phyloP scores from a whole-genome alignment of 129 eudicot genomes.

The Saposhnikovia divaricata region DNA sequence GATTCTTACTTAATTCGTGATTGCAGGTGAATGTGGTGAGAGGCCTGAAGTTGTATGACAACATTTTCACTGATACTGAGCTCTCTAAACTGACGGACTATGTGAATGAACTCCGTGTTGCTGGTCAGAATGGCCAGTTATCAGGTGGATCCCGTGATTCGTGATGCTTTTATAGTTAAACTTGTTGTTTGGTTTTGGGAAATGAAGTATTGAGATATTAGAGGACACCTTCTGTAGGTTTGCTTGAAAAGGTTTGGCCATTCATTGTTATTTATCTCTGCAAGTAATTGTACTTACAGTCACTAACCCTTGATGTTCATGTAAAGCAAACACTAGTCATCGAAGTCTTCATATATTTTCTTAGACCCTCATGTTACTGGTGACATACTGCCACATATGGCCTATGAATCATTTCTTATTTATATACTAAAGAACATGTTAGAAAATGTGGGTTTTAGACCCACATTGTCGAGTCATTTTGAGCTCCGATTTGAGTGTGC shows the following conservation, averaged over 20 bases:
- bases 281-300: constrained; percentile 18
- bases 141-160: constrained; percentile 94
- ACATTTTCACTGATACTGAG: constrained; percentile 55
- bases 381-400: neutral
- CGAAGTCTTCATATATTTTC: neutral
- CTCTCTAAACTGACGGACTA: constrained; percentile 73
- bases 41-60: constrained; percentile 83
- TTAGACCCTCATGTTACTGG: neutral
- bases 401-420: neutral
- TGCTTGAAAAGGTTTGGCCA: constrained; percentile 67
- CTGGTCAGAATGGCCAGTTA: constrained; percentile 97
- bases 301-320: neutral
- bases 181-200: constrained; percentile 45
- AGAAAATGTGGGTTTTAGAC: too few species aligned
- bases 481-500: too few species aligned
- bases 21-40: constrained; percentile 91
- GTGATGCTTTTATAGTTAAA: constrained; percentile 79
- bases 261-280: constrained; percentile 18
- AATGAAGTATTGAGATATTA: constrained; percentile 72
- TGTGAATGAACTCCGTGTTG: constrained; percentile 72
- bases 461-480: too few species aligned
- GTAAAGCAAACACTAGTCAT: constrained; percentile 80
- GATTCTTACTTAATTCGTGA: neutral
- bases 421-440: neutral
- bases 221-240: constrained; percentile 50